Conservation (phyloP, 495 filamentous ascomycete genomes). For the Penicillium psychrofluorescens region DNA sequence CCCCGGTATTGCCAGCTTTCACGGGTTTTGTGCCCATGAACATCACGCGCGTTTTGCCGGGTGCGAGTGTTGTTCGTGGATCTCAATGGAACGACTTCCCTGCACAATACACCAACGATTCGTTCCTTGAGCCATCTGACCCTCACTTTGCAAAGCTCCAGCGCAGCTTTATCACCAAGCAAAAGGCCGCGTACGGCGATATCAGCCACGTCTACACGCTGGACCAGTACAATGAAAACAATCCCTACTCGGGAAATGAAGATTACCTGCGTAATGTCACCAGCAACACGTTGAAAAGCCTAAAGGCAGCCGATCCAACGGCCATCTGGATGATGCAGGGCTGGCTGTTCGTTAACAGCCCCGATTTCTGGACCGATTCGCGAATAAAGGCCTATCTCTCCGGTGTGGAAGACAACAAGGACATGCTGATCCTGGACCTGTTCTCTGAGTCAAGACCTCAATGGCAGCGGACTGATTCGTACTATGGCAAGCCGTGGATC, state of each 20-base stretch:
- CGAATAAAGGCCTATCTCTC: slow-evolving; percentile 42
- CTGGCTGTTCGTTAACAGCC: slow-evolving; percentile 42
- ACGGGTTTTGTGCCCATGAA: slow-evolving; percentile 40
- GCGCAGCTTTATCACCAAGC: slow-evolving; percentile 39
- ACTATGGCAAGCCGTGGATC: slow-evolving; percentile 48
- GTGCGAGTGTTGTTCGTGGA: slow-evolving; percentile 38
- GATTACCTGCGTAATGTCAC: slow-evolving; percentile 41
- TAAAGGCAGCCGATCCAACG: slow-evolving; percentile 41
- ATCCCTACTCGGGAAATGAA: slow-evolving; percentile 39
- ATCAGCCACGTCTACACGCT: slow-evolving; percentile 45
- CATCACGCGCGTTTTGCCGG: slow-evolving; percentile 31
- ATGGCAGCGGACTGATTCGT: slow-evolving; percentile 45
- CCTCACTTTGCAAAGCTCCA: slow-evolving; percentile 38
- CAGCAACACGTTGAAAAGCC: slow-evolving; percentile 32
- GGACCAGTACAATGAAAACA: slow-evolving; percentile 49
- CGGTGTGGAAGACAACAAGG: slow-evolving; percentile 33
- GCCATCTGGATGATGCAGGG: slow-evolving; percentile 52
- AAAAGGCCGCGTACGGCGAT: slow-evolving; percentile 40
- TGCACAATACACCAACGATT: slow-evolving; percentile 36
- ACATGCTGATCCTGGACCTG: slow-evolving; percentile 47
- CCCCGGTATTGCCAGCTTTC: slow-evolving; percentile 41
- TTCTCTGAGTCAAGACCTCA: slow-evolving; percentile 44
- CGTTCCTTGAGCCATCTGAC: slow-evolving; percentile 44
- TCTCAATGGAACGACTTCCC: slow-evolving; percentile 40
- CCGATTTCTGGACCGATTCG: slow-evolving; percentile 43